A percentile compares a stretch with the other conserved stretches of the same genome.
Conservation (phyloP, 495 filamentous ascomycete genomes). For the Talaromyces nanjingensis region DNA sequence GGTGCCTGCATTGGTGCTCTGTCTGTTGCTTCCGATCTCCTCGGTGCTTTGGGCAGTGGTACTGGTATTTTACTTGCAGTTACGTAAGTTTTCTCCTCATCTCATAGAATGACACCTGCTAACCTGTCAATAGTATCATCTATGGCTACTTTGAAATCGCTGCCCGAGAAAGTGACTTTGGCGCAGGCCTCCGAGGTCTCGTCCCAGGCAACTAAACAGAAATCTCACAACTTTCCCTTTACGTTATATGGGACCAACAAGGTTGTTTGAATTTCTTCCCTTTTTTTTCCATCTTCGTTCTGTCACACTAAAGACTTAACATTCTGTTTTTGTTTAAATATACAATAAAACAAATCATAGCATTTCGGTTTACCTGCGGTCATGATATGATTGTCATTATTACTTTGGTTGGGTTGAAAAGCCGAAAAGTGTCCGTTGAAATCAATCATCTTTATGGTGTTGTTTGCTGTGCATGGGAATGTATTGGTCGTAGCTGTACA, state of each 20-base stretch:
- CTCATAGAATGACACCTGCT: slow-evolving; percentile 3
- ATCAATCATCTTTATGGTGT: not conserved
- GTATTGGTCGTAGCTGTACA: not conserved
- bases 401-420: not conserved
- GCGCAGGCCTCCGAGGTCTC: slow-evolving; percentile 81
- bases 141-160: slow-evolving; percentile 99
- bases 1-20: slow-evolving; percentile 98
- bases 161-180: slow-evolving; percentile 92
- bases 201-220: slow-evolving; percentile 46
- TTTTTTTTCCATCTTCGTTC: not conserved
- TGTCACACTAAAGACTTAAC: not conserved
- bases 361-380: not conserved
- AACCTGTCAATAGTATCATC: slow-evolving; percentile 64
- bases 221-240: slow-evolving; percentile 4
- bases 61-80: slow-evolving; percentile 98
- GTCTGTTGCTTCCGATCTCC: slow-evolving; percentile 88
- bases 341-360: not conserved
- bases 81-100: slow-evolving; percentile 64
- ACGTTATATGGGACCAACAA: not conserved
- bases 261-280: slow-evolving; percentile 3
- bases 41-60: slow-evolving; percentile 92
- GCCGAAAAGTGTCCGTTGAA: not conserved
- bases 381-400: not conserved
- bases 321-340: slow-evolving; percentile 1
- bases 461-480: not conserved